These are phyloP conservation scores for Dendrobium officinale DNA, from an alignment of 106 monocot genomes.

Conservation along the genomic window DNA sequence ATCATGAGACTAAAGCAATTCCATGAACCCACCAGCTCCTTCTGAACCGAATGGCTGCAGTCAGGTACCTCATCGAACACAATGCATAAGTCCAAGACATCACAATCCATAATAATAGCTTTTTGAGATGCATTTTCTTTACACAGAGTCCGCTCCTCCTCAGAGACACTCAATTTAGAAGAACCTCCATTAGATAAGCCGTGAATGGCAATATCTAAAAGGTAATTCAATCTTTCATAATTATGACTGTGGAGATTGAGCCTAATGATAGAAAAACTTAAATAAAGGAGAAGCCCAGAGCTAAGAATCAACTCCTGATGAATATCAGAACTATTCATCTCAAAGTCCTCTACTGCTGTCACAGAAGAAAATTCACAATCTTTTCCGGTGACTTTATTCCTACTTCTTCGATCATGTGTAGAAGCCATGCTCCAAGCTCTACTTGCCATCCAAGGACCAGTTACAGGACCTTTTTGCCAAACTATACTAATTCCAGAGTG, in stretches of 20 bases:
- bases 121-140: conserved; percentile 35
- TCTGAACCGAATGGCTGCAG: conserved; percentile 41
- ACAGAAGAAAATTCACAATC: conserved; percentile 58
- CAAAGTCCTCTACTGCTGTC: conserved; percentile 36
- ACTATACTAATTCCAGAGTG: conserved; percentile 42
- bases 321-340: conserved; percentile 40
- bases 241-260: conserved; percentile 42
- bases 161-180: conserved; percentile 10
- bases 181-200: conserved; percentile 22
- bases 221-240: conserved; percentile 33
- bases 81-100: conserved; percentile 45
- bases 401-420: conserved; percentile 38
- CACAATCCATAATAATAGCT: conserved; percentile 62
- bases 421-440: conserved; percentile 70
- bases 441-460: conserved; percentile 57
- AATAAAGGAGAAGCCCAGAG: conserved; percentile 57
- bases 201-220: conserved; percentile 35
- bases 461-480: conserved; percentile 77
- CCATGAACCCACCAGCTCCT: conserved; percentile 78
- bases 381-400: conserved; percentile 44
- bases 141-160: conserved; percentile 3
- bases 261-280: conserved; percentile 34
- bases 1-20: conserved; percentile 39
- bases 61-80: conserved; percentile 33
- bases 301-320: conserved; percentile 71